Percentiles rank a stretch among this genome's conserved stretches.
phyloP scores from a whole-genome alignment of 2,329 filamentous ascomycete genomes.

The Microsporum audouinii region DNA sequence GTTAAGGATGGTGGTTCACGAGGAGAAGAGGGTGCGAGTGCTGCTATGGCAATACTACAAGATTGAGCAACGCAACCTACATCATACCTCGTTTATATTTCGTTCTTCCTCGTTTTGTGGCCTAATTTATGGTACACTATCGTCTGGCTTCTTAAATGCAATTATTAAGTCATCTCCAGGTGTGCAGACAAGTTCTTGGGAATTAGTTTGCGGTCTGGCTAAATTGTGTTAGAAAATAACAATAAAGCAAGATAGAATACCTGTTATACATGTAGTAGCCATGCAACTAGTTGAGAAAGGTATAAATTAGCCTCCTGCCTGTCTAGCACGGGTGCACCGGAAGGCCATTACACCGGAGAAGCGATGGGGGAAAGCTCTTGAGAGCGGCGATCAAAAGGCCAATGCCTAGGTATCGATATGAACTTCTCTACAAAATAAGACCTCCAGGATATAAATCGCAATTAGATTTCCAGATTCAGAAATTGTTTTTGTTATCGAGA shows the following conservation, averaged over 20 bases:
- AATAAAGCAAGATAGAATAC: too few relatives aligned
- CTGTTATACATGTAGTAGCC: too few relatives aligned
- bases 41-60: background rate
- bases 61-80: background rate
- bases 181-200: background rate
- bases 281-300: too few relatives aligned
- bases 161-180: background rate
- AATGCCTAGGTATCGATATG: background rate
- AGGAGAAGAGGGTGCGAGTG: background rate
- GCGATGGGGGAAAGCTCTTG: background rate
- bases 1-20: background rate
- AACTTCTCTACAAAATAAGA: background rate
- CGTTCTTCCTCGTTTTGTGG: background rate
- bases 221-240: background rate
- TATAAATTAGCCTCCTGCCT: too few relatives aligned
- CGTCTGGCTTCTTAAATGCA: background rate
- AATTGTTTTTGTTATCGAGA: background rate
- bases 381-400: background rate
- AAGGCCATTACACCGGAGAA: background rate
- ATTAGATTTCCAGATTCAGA: background rate
- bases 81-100: background rate
- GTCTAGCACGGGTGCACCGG: background rate
- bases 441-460: background rate
- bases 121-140: background rate
- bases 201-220: background rate